Evolutionary conservation across 768 basidiomycete species (phyloP).

Genomic region (Amylocystis lapponica): DNA sequence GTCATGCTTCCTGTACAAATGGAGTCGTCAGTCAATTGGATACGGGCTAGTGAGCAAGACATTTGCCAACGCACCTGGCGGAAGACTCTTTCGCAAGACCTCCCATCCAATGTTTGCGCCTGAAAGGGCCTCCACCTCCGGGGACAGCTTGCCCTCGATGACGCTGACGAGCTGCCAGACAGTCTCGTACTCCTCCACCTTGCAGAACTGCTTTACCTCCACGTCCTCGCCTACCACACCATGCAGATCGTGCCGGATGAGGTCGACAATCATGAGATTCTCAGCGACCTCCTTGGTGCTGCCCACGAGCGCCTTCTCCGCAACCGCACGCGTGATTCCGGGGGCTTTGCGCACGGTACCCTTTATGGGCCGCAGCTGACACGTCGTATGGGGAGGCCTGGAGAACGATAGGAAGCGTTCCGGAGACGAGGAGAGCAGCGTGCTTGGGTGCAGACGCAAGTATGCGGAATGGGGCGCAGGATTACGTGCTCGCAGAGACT

Average conservation of each 20-base stretch:
- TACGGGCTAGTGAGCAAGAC: neutral
- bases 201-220: constrained; percentile 77
- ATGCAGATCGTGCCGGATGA: constrained; percentile 90
- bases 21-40: constrained; percentile 1
- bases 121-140: constrained; percentile 36
- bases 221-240: constrained; percentile 80
- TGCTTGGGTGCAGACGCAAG: constrained; percentile 69
- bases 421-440: constrained; percentile 81
- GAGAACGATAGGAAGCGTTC: constrained; percentile 85
- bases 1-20: constrained; percentile 81
- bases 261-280: constrained; percentile 97
- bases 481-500: constrained; percentile 63
- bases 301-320: constrained; percentile 56
- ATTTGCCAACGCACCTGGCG: constrained; percentile 57
- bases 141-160: constrained; percentile 62
- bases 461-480: constrained; percentile 88
- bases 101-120: constrained; percentile 68
- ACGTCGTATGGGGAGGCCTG: constrained; percentile 55
- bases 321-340: constrained; percentile 54
- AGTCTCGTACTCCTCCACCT: constrained; percentile 87
- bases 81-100: constrained; percentile 71
- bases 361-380: constrained; percentile 91
- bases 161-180: constrained; percentile 96
- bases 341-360: constrained; percentile 79
- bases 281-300: constrained; percentile 90